phyloP scores from a whole-genome alignment of 495 filamentous ascomycete species.

The Lophium mytilinum region DNA sequence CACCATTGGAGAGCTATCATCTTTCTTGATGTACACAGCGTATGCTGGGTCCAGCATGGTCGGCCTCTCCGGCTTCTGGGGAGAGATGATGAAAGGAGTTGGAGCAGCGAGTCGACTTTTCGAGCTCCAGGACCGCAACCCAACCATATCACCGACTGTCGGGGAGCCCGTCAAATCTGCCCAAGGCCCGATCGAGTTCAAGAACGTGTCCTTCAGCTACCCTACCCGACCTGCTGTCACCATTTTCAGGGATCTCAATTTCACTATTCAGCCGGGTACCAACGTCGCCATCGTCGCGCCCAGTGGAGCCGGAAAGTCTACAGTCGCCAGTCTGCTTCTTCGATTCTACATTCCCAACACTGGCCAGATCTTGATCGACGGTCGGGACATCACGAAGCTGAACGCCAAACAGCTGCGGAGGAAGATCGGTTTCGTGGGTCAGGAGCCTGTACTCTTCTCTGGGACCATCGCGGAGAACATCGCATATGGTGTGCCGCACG shows the following conservation, averaged over 20 bases:
- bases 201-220: constrained; percentile 79
- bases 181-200: constrained; percentile 78
- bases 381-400: constrained; percentile 73
- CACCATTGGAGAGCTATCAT: constrained; percentile 86
- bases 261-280: constrained; percentile 82
- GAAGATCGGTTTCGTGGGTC: constrained; percentile 88
- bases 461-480: constrained; percentile 97
- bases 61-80: constrained; percentile 91
- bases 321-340: constrained; percentile 78
- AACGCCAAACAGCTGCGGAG: constrained; percentile 92
- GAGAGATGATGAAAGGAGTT: constrained; percentile 97
- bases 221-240: constrained; percentile 81
- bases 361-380: constrained; percentile 77
- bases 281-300: constrained; percentile 97
- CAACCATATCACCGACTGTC: constrained; percentile 74
- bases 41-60: constrained; percentile 89
- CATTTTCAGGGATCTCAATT: constrained; percentile 84
- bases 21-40: constrained; percentile 95
- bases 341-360: constrained; percentile 80
- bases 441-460: constrained; percentile 94
- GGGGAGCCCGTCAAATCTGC: constrained; percentile 71
- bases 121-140: constrained; percentile 87
- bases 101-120: constrained; percentile 92
- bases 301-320: constrained; percentile 90
- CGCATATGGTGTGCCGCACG: constrained; percentile 77